Conservation (phyloP, 257 asterid genomes). For the Coffea eugenioides region DNA sequence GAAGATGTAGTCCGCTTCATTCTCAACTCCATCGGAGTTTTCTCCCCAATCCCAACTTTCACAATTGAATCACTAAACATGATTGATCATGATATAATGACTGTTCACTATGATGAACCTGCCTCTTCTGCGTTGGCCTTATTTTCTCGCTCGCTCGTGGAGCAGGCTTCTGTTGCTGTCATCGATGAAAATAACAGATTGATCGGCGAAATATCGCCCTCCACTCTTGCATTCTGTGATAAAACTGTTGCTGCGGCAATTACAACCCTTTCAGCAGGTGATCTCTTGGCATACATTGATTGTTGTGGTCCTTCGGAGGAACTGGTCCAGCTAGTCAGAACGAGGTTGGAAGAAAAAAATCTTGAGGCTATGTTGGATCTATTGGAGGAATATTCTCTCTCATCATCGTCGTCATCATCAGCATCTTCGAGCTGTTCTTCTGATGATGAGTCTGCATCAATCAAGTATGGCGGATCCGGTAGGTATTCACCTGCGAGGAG, state of each 20-base stretch:
- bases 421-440: conserved; percentile 63
- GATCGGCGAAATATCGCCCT: conserved; percentile 78
- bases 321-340: conserved; percentile 54
- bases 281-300: conserved; percentile 71
- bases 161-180: conserved; percentile 69
- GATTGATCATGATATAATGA: conserved; percentile 52
- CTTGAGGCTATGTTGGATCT: conserved; percentile 51
- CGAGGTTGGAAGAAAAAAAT: conserved; percentile 54
- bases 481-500: conserved; percentile 48
- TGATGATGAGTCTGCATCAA: conserved; percentile 51
- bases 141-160: conserved; percentile 39
- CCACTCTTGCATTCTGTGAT: conserved; percentile 62
- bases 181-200: conserved; percentile 49
- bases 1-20: conserved; percentile 76
- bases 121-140: conserved; percentile 53
- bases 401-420: conserved; percentile 29
- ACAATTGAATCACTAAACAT: conserved; percentile 53
- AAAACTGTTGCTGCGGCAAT: conserved; percentile 69
- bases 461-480: conserved; percentile 26
- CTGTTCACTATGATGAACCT: conserved; percentile 46
- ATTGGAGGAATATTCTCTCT: conserved; percentile 46
- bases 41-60: conserved; percentile 61
- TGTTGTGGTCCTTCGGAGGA: conserved; percentile 69
- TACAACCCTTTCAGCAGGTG: conserved; percentile 60
- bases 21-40: conserved; percentile 69